These are phyloP conservation scores for Lasiosphaeria ovina DNA, from an alignment of 495 filamentous ascomycete genomes.

Conservation along the genomic window DNA sequence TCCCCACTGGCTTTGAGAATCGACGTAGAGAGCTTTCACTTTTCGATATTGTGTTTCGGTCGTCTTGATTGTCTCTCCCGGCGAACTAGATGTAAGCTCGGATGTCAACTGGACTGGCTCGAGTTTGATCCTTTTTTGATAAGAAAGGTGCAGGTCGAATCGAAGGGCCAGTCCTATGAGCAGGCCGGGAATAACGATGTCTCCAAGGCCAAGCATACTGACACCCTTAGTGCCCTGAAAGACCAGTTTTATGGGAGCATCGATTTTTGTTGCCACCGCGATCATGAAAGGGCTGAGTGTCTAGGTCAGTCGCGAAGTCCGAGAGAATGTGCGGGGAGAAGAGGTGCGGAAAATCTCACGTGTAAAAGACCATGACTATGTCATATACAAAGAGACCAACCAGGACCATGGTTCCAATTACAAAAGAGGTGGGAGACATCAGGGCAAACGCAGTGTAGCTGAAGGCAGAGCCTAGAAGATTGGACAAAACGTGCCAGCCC, in stretches of 20 bases:
- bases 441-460: conserved; percentile 78
- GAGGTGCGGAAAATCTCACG: conserved; percentile 44
- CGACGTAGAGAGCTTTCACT: conserved; percentile 56
- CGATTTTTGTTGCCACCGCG: conserved; percentile 84
- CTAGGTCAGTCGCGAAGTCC: conserved; percentile 15
- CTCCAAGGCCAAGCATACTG: conserved; percentile 89
- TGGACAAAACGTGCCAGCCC: conserved; percentile 72
- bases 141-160: conserved; percentile 85
- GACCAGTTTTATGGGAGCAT: conserved; percentile 90
- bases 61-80: conserved; percentile 30
- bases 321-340: not conserved
- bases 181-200: conserved; percentile 92
- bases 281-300: conserved; percentile 75
- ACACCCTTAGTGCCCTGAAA: conserved; percentile 69
- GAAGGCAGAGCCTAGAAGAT: conserved; percentile 82
- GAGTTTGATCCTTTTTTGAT: conserved; percentile 50
- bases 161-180: conserved; percentile 84
- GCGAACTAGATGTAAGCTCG: conserved; percentile 31
- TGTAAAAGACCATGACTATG: conserved; percentile 96
- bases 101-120: conserved; percentile 37
- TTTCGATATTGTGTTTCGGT: conserved; percentile 32
- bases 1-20: conserved; percentile 71
- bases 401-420: conserved; percentile 75
- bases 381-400: conserved; percentile 87
- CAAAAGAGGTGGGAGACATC: conserved; percentile 88